Base-by-base conservation (phyloP, 129 eudicot species). In the Deinandra increscens region DNA sequence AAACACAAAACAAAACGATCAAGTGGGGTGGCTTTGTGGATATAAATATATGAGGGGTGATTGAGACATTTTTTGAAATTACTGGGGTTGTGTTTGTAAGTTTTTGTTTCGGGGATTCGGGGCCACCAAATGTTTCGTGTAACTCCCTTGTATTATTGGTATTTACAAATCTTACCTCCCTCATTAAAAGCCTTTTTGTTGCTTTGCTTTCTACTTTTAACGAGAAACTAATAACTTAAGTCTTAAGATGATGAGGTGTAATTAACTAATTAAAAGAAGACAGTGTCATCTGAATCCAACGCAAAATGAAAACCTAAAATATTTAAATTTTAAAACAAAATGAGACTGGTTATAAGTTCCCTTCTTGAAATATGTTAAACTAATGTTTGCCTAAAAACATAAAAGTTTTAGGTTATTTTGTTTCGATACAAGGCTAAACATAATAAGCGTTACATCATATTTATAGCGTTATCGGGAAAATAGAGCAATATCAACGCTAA, bases 11-110 rank as follows among this genome's bases (percentile, higher is more conserved):
- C 19, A 75, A 69, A 56, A 61, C 74, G 70, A 46, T 65, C 63
- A 51, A 77, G 81, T 77, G 72, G 71, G 49, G 19, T 56, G 51
- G 76, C 66, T 51, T 8, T 41, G 66, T 55, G 5, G 71, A 17
- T 76, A 76, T 76, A 76, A 76, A 76, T 76, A 69, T 26, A 69
- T 39, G 14, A 65, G 75, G 81, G 66, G 49, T 39, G 64, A 18
- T 37, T 59, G 3, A 4, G 59, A 10, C 44, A 8, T 36, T 39
- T 69, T 23, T 17, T 26, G 8, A 58, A 77, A 38, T 2, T 26
- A 23, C 1, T 48, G 59, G 76, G 80, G 66, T 18, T 62, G 6
- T 20, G 3, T 41, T 50, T 62, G 64, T 39, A 51, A 41, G 1
- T 23, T 38, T 60, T 29, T 3, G 11, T 50, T 38, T 39, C 26